Evolutionary conservation across 306 rosid genomes (phyloP).

Genomic region (Quercus dentata): DNA sequence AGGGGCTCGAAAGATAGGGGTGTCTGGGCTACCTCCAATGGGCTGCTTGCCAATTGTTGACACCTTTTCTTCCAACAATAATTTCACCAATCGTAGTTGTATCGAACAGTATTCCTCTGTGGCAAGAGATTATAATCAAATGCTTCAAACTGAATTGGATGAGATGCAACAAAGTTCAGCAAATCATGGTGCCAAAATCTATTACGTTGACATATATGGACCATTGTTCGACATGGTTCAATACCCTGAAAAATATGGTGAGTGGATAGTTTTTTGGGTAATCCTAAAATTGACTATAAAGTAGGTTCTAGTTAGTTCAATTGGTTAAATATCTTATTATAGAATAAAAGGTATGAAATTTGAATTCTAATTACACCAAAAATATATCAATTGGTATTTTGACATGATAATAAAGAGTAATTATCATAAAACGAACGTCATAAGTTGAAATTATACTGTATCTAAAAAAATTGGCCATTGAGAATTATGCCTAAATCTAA

Average conservation of each 20-base stretch:
- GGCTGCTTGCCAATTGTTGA: conserved; percentile 67
- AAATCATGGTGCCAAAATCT: conserved; percentile 19
- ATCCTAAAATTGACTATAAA: too few species aligned
- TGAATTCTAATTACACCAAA: too few species aligned
- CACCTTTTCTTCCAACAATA: conserved; percentile 29
- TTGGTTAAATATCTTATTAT: too few species aligned
- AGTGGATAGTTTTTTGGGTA: background rate
- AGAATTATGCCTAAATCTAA: background rate
- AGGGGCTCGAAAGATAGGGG: conserved; percentile 51
- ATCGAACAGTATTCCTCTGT: conserved; percentile 38
- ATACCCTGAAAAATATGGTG: conserved; percentile 35
- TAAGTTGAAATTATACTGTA: too few species aligned
- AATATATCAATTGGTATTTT: too few species aligned
- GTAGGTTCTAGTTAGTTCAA: fast-evolving
- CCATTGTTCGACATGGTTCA: conserved; percentile 50
- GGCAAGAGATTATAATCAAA: conserved; percentile 47
- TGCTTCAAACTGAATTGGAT: conserved; percentile 47
- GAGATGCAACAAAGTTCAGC: conserved; percentile 27
- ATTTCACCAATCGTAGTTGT: conserved; percentile 35
- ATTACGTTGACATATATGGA: conserved; percentile 49
- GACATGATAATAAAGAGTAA: too few species aligned
- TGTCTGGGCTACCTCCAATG: conserved; percentile 66
- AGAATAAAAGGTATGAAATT: too few species aligned
- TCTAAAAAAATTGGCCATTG: background rate
- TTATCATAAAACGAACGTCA: too few species aligned